Evolutionary conservation across 495 filamentous ascomycete genomes (phyloP).

Genomic region (Penicillium atrosanguineum): DNA sequence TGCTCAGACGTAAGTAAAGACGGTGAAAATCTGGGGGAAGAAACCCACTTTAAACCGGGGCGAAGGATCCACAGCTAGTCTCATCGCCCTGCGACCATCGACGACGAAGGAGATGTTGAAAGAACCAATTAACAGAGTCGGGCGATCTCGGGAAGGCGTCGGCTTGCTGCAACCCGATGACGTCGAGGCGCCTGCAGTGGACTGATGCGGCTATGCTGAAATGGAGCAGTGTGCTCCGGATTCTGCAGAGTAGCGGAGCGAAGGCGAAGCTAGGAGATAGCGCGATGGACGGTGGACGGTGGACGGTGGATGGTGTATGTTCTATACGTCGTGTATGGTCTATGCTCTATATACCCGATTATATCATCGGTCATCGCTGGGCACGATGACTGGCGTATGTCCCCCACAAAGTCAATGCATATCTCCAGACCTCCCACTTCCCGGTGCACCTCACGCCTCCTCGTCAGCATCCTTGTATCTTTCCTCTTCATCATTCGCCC

Average conservation of each 20-base stretch:
- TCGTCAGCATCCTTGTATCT: conserved; percentile 13
- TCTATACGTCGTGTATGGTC: too few species aligned
- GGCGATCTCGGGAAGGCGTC: conserved; percentile 19
- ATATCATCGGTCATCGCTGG: too few species aligned
- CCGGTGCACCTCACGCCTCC: conserved; percentile 2
- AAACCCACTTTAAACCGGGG: conserved; percentile 13
- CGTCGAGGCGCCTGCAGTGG: conserved; percentile 16
- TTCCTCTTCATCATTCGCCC: conserved; percentile 1
- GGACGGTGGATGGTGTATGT: too few species aligned
- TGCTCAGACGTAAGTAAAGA: not conserved
- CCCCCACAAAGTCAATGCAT: conserved; percentile 11
- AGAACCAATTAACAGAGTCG: conserved; percentile 12
- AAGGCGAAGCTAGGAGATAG: too few species aligned
- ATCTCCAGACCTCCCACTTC: conserved; percentile 1
- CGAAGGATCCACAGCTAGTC: not conserved
- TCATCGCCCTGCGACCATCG: not conserved
- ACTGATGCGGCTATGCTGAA: not conserved
- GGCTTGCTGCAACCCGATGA: conserved; percentile 33
- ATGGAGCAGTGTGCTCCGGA: conserved; percentile 19
- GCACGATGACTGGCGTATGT: not conserved
- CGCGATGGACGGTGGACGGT: too few species aligned
- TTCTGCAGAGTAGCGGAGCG: not conserved
- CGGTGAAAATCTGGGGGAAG: conserved; percentile 1
- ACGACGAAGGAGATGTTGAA: not conserved
- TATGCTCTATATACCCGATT: not conserved